Evolutionary conservation across 345 rosid species (phyloP).

Genomic region (Linum usitatissimum): DNA sequence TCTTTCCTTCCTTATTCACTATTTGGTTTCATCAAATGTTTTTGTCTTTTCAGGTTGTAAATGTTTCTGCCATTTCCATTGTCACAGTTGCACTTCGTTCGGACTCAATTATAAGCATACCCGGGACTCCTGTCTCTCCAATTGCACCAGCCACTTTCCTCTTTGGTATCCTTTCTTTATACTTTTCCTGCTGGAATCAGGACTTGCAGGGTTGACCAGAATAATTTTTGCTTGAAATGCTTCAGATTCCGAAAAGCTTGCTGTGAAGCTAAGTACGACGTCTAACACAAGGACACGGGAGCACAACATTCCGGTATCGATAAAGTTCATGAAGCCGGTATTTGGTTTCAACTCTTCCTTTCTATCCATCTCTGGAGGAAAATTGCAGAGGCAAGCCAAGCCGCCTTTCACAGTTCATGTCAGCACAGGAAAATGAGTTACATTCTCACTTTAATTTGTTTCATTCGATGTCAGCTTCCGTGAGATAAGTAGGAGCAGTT

Average conservation of each 20-base stretch:
- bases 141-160: slow-evolving; percentile 71
- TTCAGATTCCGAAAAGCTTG: slow-evolving; percentile 75
- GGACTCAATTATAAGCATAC: slow-evolving; percentile 48
- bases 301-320: slow-evolving; percentile 40
- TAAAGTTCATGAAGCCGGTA: slow-evolving; percentile 73
- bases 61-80: slow-evolving; percentile 42
- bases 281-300: slow-evolving; percentile 54
- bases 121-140: slow-evolving; percentile 64
- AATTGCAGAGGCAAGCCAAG: slow-evolving; percentile 54
- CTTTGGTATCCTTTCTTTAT: slow-evolving; percentile 33
- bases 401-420: neutral
- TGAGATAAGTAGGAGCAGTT: slow-evolving; percentile 51
- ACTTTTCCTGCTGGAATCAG: neutral
- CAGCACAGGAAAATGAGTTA: neutral
- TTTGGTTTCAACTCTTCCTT: slow-evolving; percentile 73
- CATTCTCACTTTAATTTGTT: neutral
- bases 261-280: slow-evolving; percentile 61
- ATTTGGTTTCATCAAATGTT: slow-evolving; percentile 2
- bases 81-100: slow-evolving; percentile 45
- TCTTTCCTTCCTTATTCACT: neutral
- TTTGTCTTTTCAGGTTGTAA: slow-evolving; percentile 39
- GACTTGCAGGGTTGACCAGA: slow-evolving; percentile 4
- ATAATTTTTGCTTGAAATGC: slow-evolving; percentile 8
- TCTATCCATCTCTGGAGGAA: slow-evolving; percentile 66
- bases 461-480: slow-evolving; percentile 43